Evolutionary conservation across 805 yeast species (phyloP), one percentile per base, ranked within the genome.

Genomic region (Saccharomycopsis javanensis): DNA sequence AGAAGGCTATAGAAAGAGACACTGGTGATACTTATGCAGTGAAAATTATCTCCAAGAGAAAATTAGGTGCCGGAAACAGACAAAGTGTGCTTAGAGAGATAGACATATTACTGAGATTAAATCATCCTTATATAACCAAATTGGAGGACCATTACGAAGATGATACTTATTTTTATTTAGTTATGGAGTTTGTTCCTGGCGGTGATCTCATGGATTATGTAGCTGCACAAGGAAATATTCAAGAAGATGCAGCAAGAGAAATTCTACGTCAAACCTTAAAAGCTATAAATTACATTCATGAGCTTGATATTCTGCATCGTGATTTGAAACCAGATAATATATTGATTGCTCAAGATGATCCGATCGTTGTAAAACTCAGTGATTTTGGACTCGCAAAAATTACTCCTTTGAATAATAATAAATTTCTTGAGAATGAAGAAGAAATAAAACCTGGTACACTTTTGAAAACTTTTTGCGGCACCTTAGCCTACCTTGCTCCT

Each of bases 201-300:
- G 99, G 99, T 27, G 99, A 94, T 69, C 74, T 94, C 55, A 94
- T 94, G 99, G 99, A 94, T 72, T 91, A 88, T 71, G 95, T 92
- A 1, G 92, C 95, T 0, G 88, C 90, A 2, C 86, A 88, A 69
- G 97, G 97, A 2, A 81, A 92, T 2, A 86, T 94, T 18, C 92
- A 92, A 13, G 99, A 94, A 69, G 90, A 82, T 52, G 94, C 96
- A 3, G 87, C 91, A 7, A 83, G 86, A 63, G 96, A 88, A 60
- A 88, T 94, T 27, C 79, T 95, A 1, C 80, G 81, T 62, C 99
- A 94, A 69, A 83, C 92, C 1, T 71, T 94, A 45, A 80, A 82
- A 59, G 97, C 96, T 0, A 83, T 94, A 5, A 78, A 81, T 50
- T 91, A 94, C 66, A 95, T 94, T 45, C 99, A 94, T 72, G 79